Evolutionary conservation across 2,329 filamentous ascomycete species (phyloP), one percentile per base, ranked within the genome.

Genomic region (Ophioceras dolichostomum): DNA sequence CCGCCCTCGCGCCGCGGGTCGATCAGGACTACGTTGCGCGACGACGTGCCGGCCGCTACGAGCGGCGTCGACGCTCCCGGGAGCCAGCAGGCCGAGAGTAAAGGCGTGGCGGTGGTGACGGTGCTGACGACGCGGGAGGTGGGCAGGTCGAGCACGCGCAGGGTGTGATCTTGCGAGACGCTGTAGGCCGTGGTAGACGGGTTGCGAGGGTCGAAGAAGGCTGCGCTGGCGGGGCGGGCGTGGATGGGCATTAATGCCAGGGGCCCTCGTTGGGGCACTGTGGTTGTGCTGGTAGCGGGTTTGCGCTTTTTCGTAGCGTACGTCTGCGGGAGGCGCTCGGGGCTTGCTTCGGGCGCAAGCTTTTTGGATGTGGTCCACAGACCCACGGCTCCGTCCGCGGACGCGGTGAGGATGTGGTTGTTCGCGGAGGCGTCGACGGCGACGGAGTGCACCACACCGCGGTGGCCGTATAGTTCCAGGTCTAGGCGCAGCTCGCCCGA

Each of bases 121-220:
- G 84, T 85, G 53, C 85, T 84, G 30, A 96, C 86, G 41, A 84
- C 73, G 20, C 68, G 65, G 38, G 75, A 69, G 1, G 89, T 95
- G 0, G 87, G 79, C 33, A 98, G 70, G 63, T 98, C 91, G 63
- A 94, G 83, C 0, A 91, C 96, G 45, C 81, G 80, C 48, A 96
- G 67, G 1, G 83, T 83, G 66, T 94, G 88, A 63, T 98, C 93
- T 63, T 84, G 83, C 14, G 87, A 94, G 17, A 79, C 77, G 1
- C 86, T 89, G 67, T 98, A 96, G 33, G 83, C 89, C 29, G 95
- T 85, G 12, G 85, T 94, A n/a, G 27, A 20, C 10, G 78, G 62
- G 59, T 96, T 89, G 38, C 76, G 70, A 4, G 80, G 80, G 59
- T 94, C 85, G 65, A 98, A 96, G 34, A 86, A 70, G 27, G 81